Conservation (phyloP, 176 grass and related monocot species). For the Avena atlantica region DNA sequence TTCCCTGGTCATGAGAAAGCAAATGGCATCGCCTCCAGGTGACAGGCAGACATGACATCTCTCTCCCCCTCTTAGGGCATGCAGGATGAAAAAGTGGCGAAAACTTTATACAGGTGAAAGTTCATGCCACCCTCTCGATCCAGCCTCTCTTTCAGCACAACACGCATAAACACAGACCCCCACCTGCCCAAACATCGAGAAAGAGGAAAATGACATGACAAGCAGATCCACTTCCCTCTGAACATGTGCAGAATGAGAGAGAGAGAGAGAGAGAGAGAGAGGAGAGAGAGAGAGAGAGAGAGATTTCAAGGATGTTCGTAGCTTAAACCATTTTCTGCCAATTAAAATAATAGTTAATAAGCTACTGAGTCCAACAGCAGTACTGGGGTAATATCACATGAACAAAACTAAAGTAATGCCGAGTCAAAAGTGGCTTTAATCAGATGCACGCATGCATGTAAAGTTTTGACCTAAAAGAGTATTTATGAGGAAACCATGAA, state of each 20-base stretch:
- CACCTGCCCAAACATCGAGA: slow-evolving; percentile 65
- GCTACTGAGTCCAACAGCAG: slow-evolving; percentile 4
- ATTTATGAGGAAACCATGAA: slow-evolving; percentile 37
- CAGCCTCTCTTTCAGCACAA: slow-evolving; percentile 49
- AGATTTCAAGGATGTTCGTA: slow-evolving; percentile 2
- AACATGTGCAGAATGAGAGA: slow-evolving; percentile 41
- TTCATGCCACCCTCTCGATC: slow-evolving; percentile 49
- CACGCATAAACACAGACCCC: slow-evolving; percentile 26
- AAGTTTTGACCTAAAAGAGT: slow-evolving; percentile 38
- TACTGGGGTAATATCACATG: slow-evolving; percentile 52
- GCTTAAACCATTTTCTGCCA: slow-evolving; percentile 15
- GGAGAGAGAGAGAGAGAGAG: slow-evolving; percentile 6
- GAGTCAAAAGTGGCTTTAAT: slow-evolving; percentile 49
- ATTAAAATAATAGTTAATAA: slow-evolving; percentile 29
- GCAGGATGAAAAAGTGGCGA: slow-evolving; percentile 6
- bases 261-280: slow-evolving; percentile 33
- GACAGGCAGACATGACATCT: slow-evolving; percentile 51
- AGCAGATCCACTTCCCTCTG: slow-evolving; percentile 66
- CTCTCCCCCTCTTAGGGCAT: slow-evolving; percentile 3
- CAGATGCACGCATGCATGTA: slow-evolving; percentile 41
- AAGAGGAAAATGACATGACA: slow-evolving; percentile 77
- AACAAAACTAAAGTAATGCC: slow-evolving; percentile 31
- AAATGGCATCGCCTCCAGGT: slow-evolving; percentile 31
- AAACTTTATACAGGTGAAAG: slow-evolving; percentile 64
- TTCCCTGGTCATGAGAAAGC: slow-evolving; percentile 21